Evolutionary conservation across 352 stramenopile genomes (phyloP), one percentile per base, ranked within the genome.

Genomic region (Globisporangium carolinianum): DNA sequence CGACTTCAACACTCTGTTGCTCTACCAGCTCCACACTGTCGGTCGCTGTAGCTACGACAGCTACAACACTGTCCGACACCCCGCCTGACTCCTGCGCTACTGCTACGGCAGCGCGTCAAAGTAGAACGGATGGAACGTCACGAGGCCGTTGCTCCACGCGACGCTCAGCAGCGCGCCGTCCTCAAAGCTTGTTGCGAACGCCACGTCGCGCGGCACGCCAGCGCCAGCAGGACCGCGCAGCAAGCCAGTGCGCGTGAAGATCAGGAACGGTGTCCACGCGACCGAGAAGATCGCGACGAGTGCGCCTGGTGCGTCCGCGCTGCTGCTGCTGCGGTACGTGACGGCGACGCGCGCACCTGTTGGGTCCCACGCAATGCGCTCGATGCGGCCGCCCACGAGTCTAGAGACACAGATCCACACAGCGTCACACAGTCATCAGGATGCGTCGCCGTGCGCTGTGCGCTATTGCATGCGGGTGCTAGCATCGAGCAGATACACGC

Each of bases 71-170:
- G 42, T 47, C 24, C 24, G 24, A 32, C 24, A 32, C 24, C 3
- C n/a, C 14, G 46, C 14, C 15, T 43, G 37, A 17, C 46, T 47
- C 11, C 24, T 32, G 24, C 24, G 24, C 24, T 32, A 3, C 2
- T 32, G 24, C 41, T 49, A 48, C n/a, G 35, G 37, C 14, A 45
- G 12, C 11, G 76, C 66, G 57, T 84, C 57, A 61, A 86, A 79
- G 68, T 90, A 90, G 61, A 92, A 92, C 24, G 83, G 83, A 58
- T 89, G 70, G 60, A 92, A 92, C 9, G 78, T 84, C 56, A 92
- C 72, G 47, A 90, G 61, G 0, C 83, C 83, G n/a, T 71, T 86
- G 67, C 79, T 90, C 83, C 83, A 92, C 8, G 69, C 74, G 55
- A 92, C 66, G 39, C 79, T 88, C 41, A 92, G 62, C 53, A 92